Evolutionary conservation across 1,284 basidiomycete genomes (phyloP).

Genomic region (Fistulinella cinereoalba): DNA sequence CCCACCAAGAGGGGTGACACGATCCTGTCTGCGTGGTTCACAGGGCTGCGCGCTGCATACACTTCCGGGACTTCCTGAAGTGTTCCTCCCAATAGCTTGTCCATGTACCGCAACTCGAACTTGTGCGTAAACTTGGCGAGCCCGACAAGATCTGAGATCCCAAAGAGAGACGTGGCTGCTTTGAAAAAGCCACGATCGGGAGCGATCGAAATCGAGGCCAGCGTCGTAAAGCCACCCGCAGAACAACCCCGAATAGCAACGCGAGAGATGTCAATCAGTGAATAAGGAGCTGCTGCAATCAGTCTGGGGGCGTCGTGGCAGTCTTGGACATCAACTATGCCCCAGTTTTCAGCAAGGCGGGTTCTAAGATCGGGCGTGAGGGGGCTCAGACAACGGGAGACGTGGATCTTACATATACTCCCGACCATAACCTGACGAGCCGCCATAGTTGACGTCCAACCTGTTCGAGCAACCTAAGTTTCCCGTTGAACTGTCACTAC

Average conservation of each 20-base stretch:
- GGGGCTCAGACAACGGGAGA: neutral
- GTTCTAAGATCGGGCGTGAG: conserved; percentile 15
- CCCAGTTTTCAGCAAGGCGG: conserved; percentile 30
- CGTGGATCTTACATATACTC: conserved; percentile 26
- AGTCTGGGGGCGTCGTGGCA: conserved; percentile 26
- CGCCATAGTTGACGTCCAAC: conserved; percentile 33
- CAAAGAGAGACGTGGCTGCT: conserved; percentile 43
- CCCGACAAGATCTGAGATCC: conserved; percentile 51
- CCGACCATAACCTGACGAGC: conserved; percentile 32
- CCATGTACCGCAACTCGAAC: conserved; percentile 55
- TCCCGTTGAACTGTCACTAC: neutral
- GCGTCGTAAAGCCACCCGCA: conserved; percentile 60
- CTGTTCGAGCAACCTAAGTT: conserved; percentile 10
- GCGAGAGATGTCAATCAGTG: conserved; percentile 40
- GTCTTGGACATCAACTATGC: conserved; percentile 30
- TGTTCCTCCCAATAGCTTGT: conserved; percentile 56
- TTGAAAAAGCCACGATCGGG: conserved; percentile 36
- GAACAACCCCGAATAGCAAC: conserved; percentile 60
- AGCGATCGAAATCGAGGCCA: conserved; percentile 44
- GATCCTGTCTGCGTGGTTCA: conserved; percentile 26
- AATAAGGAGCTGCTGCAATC: conserved; percentile 20
- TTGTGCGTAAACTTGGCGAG: conserved; percentile 64
- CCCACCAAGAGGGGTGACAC: conserved; percentile 25
- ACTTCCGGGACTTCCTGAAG: conserved; percentile 21
- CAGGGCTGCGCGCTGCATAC: conserved; percentile 28